These are phyloP conservation scores for Clonostachys rosea DNA, from an alignment of 2,329 filamentous ascomycete genomes.

Conservation along the genomic window DNA sequence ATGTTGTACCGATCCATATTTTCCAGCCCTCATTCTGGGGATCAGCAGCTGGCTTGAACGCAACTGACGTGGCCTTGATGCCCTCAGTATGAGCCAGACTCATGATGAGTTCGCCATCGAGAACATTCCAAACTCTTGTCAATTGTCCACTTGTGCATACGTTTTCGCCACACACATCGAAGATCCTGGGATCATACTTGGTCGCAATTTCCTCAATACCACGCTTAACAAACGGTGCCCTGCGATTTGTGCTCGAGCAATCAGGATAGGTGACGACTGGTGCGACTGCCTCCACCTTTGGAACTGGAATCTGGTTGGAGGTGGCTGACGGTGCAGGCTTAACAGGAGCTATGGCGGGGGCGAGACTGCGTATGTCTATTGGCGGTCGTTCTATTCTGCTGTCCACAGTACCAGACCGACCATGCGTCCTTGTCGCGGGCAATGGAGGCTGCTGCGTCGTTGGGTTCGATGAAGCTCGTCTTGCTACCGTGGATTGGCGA, in stretches of 20 bases:
- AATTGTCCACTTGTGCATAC: slow-evolving; percentile 83
- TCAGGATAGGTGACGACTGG: slow-evolving; percentile 61
- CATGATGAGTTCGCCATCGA: slow-evolving; percentile 76
- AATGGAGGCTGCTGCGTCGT: slow-evolving; percentile 19
- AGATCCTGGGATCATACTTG: slow-evolving; percentile 80
- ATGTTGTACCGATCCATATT: slow-evolving; percentile 86
- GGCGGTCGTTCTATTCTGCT: slow-evolving; percentile 1
- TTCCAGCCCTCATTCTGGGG: slow-evolving; percentile 76
- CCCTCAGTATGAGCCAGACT: slow-evolving; percentile 82
- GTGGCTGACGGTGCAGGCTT: slow-evolving; percentile 6
- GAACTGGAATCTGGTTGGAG: slow-evolving; percentile 34
- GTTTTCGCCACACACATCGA: slow-evolving; percentile 84
- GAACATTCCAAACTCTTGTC: slow-evolving; percentile 83
- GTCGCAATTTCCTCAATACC: slow-evolving; percentile 74
- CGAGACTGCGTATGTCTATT: neutral
- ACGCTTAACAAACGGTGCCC: slow-evolving; percentile 70
- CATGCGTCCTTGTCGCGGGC: slow-evolving; percentile 20
- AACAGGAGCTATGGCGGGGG: neutral
- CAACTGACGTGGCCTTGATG: slow-evolving; percentile 72
- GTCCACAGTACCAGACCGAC: slow-evolving; percentile 29
- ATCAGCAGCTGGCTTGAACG: slow-evolving; percentile 78
- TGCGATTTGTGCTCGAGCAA: slow-evolving; percentile 75
- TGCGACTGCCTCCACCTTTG: slow-evolving; percentile 42
- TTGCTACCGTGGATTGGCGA: slow-evolving; percentile 5
- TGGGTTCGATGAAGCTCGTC: slow-evolving; percentile 22